phyloP scores from a whole-genome alignment of 1,284 basidiomycete genomes.

The Volvariella surrecta region DNA sequence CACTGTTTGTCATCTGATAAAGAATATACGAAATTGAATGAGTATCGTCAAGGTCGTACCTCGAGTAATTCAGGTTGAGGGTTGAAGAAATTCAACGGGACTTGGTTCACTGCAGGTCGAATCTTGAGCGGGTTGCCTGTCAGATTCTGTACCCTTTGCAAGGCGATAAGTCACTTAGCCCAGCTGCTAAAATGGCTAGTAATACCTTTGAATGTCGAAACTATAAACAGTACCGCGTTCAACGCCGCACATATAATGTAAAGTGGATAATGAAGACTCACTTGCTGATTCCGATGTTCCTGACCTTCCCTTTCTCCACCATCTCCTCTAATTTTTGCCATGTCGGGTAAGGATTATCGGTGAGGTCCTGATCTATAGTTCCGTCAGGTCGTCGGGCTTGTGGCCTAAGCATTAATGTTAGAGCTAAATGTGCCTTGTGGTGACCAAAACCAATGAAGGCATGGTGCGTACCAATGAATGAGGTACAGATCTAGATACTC shows the following conservation, averaged over 20 bases:
- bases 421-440: conserved; percentile 2
- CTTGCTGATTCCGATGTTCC: conserved; percentile 82
- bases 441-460: conserved; percentile 13
- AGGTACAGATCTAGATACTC: conserved; percentile 77
- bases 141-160: conserved; percentile 45
- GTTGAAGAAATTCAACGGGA: conserved; percentile 78
- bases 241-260: background rate
- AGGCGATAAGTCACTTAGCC: conserved; percentile 4
- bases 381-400: conserved; percentile 49
- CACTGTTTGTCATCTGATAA: conserved; percentile 27
- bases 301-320: conserved; percentile 69
- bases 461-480: conserved; percentile 62
- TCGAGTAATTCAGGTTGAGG: conserved; percentile 76
- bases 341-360: conserved; percentile 68
- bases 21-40: background rate
- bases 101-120: conserved; percentile 73
- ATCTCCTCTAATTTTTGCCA: conserved; percentile 82
- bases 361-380: conserved; percentile 53
- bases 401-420: conserved; percentile 34
- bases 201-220: conserved; percentile 44
- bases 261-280: conserved; percentile 19
- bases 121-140: conserved; percentile 67
- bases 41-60: conserved; percentile 26
- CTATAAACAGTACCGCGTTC: conserved; percentile 20
- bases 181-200: background rate